Percentiles rank a stretch among this genome's conserved stretches.
These are phyloP conservation scores for Suillus variegatus DNA, from an alignment of 768 basidiomycete genomes.

Conservation along the genomic window DNA sequence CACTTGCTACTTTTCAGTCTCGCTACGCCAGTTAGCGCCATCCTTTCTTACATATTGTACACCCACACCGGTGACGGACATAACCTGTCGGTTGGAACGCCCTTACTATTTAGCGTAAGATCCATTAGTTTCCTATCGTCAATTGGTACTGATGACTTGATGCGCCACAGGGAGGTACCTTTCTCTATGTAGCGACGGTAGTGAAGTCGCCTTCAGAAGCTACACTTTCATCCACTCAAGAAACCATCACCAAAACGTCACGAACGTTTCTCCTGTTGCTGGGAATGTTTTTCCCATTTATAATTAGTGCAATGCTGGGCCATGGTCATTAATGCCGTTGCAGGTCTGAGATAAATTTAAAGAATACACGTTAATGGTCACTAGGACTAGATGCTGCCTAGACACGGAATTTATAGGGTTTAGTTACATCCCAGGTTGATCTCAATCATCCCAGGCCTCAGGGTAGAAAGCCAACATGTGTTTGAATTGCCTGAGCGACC, in stretches of 20 bases:
- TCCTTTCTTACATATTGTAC: constrained; percentile 74
- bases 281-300: constrained; percentile 74
- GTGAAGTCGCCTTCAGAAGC: constrained; percentile 73
- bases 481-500: background rate
- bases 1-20: constrained; percentile 78
- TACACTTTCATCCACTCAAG: constrained; percentile 25
- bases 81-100: constrained; percentile 66
- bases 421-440: background rate
- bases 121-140: background rate
- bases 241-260: constrained; percentile 44
- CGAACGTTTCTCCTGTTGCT: constrained; percentile 56
- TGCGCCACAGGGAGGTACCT: constrained; percentile 76
- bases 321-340: constrained; percentile 47
- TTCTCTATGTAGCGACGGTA: constrained; percentile 92
- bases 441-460: background rate
- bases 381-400: background rate
- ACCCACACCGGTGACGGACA: constrained; percentile 43
- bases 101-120: constrained; percentile 83
- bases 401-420: background rate
- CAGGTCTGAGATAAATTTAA: background rate
- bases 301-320: constrained; percentile 59
- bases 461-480: background rate
- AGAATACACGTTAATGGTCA: background rate
- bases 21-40: constrained; percentile 81
- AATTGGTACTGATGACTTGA: background rate